Evolutionary conservation across 2,329 filamentous ascomycete genomes (phyloP).

Genomic region (Pyrenochaeta sp.): DNA sequence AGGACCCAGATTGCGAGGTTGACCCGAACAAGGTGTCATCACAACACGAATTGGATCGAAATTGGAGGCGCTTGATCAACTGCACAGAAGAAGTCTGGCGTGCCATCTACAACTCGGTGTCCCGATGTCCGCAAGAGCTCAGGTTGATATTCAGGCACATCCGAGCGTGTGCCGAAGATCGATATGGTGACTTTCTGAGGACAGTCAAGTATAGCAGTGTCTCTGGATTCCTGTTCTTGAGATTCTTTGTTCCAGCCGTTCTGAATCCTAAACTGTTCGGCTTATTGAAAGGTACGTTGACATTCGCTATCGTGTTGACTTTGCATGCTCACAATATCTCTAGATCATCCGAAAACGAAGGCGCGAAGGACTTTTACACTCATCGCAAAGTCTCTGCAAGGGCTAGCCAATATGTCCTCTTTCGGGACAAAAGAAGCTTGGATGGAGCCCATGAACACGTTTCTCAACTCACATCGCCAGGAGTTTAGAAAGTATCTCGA

Average conservation of each 20-base stretch:
- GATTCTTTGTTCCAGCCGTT: slow-evolving; percentile 96
- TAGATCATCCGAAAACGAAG: slow-evolving; percentile 80
- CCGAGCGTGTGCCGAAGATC: slow-evolving; percentile 88
- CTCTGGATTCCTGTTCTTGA: slow-evolving; percentile 90
- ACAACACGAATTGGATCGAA: slow-evolving; percentile 76
- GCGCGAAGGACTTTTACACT: slow-evolving; percentile 89
- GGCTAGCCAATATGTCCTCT: slow-evolving; percentile 85
- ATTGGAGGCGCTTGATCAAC: slow-evolving; percentile 79
- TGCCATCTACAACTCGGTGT: slow-evolving; percentile 77
- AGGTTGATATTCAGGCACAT: slow-evolving; percentile 89
- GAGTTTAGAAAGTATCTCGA: slow-evolving; percentile 90
- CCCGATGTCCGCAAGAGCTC: slow-evolving; percentile 79
- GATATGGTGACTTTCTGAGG: slow-evolving; percentile 89
- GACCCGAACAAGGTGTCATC: slow-evolving; percentile 80
- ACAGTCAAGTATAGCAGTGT: slow-evolving; percentile 93
- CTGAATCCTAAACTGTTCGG: slow-evolving; percentile 94
- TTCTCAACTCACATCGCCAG: slow-evolving; percentile 76
- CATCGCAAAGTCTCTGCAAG: slow-evolving; percentile 91
- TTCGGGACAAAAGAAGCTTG: slow-evolving; percentile 97
- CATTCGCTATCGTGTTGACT: background rate
- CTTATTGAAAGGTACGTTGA: slow-evolving; percentile 69
- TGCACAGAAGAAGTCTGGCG: slow-evolving; percentile 87
- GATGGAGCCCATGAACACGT: slow-evolving; percentile 99
- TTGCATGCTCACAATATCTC: slow-evolving; percentile 22
- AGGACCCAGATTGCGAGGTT: slow-evolving; percentile 92